These are phyloP conservation scores for Tylopilus subfusipes DNA, from an alignment of 768 basidiomycete species.

Conservation along the genomic window DNA sequence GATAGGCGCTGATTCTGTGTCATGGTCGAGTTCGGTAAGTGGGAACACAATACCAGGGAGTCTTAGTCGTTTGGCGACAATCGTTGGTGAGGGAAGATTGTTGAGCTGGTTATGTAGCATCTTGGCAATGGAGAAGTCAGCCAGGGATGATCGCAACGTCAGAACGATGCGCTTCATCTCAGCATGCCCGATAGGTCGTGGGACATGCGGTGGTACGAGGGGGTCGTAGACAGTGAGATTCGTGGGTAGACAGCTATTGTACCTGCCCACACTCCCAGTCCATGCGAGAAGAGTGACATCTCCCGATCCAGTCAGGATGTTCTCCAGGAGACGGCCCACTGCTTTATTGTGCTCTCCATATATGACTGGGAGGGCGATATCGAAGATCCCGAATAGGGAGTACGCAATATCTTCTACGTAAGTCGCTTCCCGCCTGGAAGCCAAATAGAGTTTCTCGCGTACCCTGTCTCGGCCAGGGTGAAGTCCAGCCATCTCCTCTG, in stretches of 20 bases:
- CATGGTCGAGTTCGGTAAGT: not conserved
- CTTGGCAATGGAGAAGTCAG: too few species aligned
- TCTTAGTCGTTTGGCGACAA: not conserved
- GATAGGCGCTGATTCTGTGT: not conserved
- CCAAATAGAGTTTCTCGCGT: conserved; percentile 9
- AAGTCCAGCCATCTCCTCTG: not conserved
- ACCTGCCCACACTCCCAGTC: not conserved
- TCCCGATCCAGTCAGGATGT: not conserved
- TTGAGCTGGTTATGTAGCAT: not conserved
- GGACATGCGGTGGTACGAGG: not conserved
- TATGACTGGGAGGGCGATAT: conserved; percentile 3
- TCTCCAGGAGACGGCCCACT: not conserved
- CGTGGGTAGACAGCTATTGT: not conserved
- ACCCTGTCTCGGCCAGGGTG: not conserved
- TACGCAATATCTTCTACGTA: conserved; percentile 15
- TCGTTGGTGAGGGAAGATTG: not conserved
- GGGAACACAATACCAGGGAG: not conserved
- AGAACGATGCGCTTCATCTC: too few species aligned
- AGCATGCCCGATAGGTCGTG: not conserved
- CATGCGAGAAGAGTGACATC: not conserved
- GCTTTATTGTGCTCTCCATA: conserved; percentile 13
- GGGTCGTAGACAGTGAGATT: not conserved
- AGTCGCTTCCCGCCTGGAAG: conserved; percentile 13
- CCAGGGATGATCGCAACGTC: not conserved
- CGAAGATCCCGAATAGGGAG: conserved; percentile 14